Conservation (phyloP, 495 filamentous ascomycete genomes). For the Aspergillus asperescens region DNA sequence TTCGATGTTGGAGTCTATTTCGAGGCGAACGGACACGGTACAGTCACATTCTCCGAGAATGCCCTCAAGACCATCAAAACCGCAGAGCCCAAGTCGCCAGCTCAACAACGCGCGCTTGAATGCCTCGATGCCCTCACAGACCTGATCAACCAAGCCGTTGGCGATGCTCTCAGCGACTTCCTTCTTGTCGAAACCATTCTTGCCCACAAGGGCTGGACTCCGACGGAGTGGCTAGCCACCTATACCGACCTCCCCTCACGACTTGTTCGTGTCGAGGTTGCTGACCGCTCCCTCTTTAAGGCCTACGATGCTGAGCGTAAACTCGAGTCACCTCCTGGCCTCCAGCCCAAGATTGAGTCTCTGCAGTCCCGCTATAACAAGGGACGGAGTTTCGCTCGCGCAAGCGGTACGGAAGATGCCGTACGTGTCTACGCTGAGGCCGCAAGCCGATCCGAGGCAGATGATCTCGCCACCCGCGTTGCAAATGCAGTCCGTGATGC, state of each 20-base stretch:
- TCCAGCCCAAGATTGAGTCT: slow-evolving; percentile 79
- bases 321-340: slow-evolving; percentile 69
- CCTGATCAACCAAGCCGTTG: slow-evolving; percentile 95
- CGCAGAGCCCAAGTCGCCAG: slow-evolving; percentile 81
- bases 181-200: slow-evolving; percentile 94
- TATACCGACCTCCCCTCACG: slow-evolving; percentile 96
- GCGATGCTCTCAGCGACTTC: slow-evolving; percentile 92
- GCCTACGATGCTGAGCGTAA: slow-evolving; percentile 87
- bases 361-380: slow-evolving; percentile 86
- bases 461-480: slow-evolving; percentile 80
- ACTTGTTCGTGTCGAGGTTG: slow-evolving; percentile 86
- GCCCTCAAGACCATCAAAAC: slow-evolving; percentile 71
- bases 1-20: slow-evolving; percentile 97
- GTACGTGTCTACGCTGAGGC: slow-evolving; percentile 97
- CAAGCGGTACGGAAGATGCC: slow-evolving; percentile 92
- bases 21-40: slow-evolving; percentile 97
- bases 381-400: slow-evolving; percentile 83
- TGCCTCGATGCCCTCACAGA: slow-evolving; percentile 75
- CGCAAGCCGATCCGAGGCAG: slow-evolving; percentile 73
- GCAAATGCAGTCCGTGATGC: slow-evolving; percentile 60
- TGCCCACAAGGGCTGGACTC: slow-evolving; percentile 87
- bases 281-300: slow-evolving; percentile 79
- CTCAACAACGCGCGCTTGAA: slow-evolving; percentile 77
- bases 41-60: slow-evolving; percentile 83
- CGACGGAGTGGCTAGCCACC: slow-evolving; percentile 85